Conservation (phyloP, 768 basidiomycete genomes). For the Russula virescens region DNA sequence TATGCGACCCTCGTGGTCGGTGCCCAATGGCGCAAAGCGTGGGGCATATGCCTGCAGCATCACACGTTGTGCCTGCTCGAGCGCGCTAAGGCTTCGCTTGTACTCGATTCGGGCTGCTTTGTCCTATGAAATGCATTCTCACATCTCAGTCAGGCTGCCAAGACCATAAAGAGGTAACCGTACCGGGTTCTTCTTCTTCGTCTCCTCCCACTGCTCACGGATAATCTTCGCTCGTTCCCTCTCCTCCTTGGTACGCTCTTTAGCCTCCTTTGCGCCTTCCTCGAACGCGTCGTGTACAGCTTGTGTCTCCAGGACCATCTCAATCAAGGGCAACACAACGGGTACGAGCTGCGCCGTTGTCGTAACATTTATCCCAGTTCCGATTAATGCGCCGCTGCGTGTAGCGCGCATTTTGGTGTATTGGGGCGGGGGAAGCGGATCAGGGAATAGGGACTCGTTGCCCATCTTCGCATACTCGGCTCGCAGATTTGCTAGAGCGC, state of each 20-base stretch:
- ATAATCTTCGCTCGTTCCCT: constrained; percentile 51
- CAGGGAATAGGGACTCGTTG: constrained; percentile 40
- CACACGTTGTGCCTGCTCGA: constrained; percentile 55
- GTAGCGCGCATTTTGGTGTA: constrained; percentile 39
- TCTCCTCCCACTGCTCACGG: constrained; percentile 51
- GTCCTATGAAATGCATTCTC: constrained; percentile 30
- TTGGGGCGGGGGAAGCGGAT: constrained; percentile 53
- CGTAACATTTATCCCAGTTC: constrained; percentile 32
- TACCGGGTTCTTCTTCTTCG: constrained; percentile 26
- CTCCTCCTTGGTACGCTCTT: constrained; percentile 45
- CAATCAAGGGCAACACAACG: constrained; percentile 53
- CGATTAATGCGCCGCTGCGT: constrained; percentile 34
- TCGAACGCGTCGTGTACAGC: constrained; percentile 57
- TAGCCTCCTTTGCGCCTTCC: constrained; percentile 47
- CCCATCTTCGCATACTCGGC: constrained; percentile 26
- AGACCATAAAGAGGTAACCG: neutral
- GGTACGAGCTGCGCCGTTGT: constrained; percentile 62
- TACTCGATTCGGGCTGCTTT: constrained; percentile 44
- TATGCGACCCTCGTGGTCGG: constrained; percentile 56
- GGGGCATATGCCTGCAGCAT: constrained; percentile 40
- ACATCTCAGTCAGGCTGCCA: neutral
- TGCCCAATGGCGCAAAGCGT: constrained; percentile 61
- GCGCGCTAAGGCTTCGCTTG: constrained; percentile 41
- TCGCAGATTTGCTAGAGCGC: constrained; percentile 45
- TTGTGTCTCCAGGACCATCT: constrained; percentile 42